A percentile compares a stretch with the other conserved stretches of the same genome.
These are phyloP conservation scores for Phytophthora sp. DNA, from an alignment of 352 stramenopile genomes.

Conservation along the genomic window DNA sequence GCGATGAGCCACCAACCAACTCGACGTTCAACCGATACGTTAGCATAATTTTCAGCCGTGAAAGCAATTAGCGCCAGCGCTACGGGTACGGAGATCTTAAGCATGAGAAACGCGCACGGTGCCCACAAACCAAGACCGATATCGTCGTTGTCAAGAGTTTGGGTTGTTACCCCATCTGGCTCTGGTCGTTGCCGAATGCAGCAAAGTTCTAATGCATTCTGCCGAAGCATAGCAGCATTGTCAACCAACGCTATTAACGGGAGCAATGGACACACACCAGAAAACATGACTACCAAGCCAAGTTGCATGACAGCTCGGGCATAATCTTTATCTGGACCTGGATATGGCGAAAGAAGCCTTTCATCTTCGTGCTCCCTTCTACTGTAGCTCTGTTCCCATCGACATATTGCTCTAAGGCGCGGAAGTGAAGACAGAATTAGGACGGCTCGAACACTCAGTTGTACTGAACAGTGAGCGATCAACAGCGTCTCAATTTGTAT, in stretches of 20 bases:
- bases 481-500: conserved; percentile 55
- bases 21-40: conserved; percentile 35
- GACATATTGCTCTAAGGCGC: conserved; percentile 10
- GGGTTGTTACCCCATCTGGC: conserved; percentile 30
- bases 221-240: conserved; percentile 41
- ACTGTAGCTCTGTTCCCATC: neutral
- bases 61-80: conserved; percentile 43
- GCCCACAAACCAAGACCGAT: conserved; percentile 36
- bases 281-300: conserved; percentile 54
- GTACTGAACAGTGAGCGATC: conserved; percentile 36
- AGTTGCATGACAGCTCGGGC: conserved; percentile 48
- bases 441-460: conserved; percentile 31
- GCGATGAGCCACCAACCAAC: conserved; percentile 40
- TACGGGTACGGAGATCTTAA: conserved; percentile 36
- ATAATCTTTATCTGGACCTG: conserved; percentile 47
- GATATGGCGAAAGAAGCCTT: conserved; percentile 27
- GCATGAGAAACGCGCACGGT: conserved; percentile 34
- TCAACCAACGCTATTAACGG: conserved; percentile 52
- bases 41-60: conserved; percentile 30
- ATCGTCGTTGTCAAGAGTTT: conserved; percentile 6
- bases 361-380: conserved; percentile 14
- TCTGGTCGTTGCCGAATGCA: conserved; percentile 46
- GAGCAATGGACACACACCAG: conserved; percentile 40
- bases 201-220: conserved; percentile 54
- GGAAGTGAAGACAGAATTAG: conserved; percentile 14